Percentiles rank a stretch among this genome's conserved stretches.
Conservation (phyloP, 148 eudicot genomes). For the Spergularia marina region DNA sequence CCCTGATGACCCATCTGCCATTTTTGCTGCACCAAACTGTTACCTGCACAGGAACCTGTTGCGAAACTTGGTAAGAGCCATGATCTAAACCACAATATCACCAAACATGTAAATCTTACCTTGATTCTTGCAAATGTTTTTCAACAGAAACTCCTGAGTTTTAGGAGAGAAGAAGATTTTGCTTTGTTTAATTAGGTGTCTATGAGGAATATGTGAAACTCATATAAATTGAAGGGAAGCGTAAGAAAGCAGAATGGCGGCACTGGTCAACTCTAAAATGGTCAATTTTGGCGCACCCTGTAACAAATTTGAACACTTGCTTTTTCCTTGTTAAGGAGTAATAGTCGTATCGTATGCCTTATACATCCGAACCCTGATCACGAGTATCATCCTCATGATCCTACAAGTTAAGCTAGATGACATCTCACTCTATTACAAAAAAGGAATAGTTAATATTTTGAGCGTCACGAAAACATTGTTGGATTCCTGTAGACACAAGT, state of each 20-base stretch:
- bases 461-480: too few relatives aligned
- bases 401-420: too few relatives aligned
- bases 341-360: too few relatives aligned
- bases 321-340: too few relatives aligned
- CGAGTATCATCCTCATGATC: too few relatives aligned
- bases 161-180: not conserved
- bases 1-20: constrained; percentile 44
- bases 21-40: constrained; percentile 23
- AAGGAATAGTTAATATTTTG: too few relatives aligned
- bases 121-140: not conserved
- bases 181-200: too few relatives aligned
- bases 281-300: not conserved
- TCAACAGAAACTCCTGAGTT: not conserved
- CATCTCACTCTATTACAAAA: too few relatives aligned
- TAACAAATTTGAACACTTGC: not conserved
- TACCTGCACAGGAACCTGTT: constrained; percentile 25
- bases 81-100: not conserved
- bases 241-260: not conserved
- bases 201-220: not conserved
- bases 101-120: not conserved
- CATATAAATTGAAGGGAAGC: not conserved
- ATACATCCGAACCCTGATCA: too few relatives aligned
- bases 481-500: too few relatives aligned
- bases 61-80: not conserved
- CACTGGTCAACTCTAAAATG: not conserved